These are phyloP conservation scores for Neocallimastix lanati DNA, from an alignment of 192 early-diverging fungal species.

Conservation along the genomic window DNA sequence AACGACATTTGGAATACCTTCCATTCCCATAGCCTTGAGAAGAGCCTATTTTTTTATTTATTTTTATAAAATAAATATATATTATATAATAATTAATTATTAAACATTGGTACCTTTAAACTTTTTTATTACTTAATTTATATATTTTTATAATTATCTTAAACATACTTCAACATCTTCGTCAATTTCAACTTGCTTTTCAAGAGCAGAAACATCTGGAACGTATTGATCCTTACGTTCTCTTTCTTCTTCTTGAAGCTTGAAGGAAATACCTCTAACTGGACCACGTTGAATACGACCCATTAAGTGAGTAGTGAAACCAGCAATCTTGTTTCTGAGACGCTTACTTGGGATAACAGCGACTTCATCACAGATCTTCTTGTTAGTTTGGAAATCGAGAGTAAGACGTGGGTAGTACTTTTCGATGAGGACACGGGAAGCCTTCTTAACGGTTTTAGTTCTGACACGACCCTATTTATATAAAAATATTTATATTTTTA, in stretches of 20 bases:
- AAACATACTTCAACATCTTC: constrained; percentile 63
- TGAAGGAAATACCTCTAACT: constrained; percentile 99
- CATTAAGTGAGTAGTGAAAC: constrained; percentile 99
- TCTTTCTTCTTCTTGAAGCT: constrained; percentile 99
- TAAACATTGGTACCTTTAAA: too few species aligned
- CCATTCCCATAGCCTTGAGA: neutral
- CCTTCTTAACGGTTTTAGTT: constrained; percentile 99
- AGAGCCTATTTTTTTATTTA: neutral
- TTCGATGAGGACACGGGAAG: constrained; percentile 98
- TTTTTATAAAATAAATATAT: neutral
- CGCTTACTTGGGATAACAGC: constrained; percentile 97
- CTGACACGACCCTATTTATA: constrained; percentile 7
- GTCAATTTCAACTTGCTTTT: constrained; percentile 83
- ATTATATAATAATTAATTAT: too few species aligned
- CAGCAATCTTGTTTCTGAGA: constrained; percentile 99
- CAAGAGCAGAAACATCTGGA: constrained; percentile 93
- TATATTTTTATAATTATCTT: too few species aligned
- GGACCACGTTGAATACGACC: constrained; percentile 96
- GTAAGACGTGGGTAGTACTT: constrained; percentile 99
- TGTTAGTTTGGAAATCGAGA: constrained; percentile 99
- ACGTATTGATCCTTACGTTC: constrained; percentile 99
- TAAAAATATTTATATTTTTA: too few species aligned
- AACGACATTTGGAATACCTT: neutral
- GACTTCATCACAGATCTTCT: constrained; percentile 93
- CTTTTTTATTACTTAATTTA: too few species aligned